Evolutionary conservation across 2,329 filamentous ascomycete genomes (phyloP).

Genomic region (Penicillium corylophilum): DNA sequence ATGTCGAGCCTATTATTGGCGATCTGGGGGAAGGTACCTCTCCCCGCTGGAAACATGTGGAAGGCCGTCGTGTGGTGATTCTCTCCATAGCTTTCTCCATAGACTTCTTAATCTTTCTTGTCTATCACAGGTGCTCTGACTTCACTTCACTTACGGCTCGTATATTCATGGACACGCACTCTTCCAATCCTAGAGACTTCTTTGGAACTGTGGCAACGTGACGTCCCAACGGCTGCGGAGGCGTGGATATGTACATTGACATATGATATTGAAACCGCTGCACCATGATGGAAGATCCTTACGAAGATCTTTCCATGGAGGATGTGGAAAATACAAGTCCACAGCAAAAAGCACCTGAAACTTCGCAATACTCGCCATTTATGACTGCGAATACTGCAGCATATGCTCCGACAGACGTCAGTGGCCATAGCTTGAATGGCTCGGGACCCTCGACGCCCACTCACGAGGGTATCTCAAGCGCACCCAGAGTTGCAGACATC

Average conservation of each 20-base stretch:
- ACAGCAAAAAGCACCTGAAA: not conserved
- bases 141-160: not conserved
- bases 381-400: not conserved
- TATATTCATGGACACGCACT: not conserved
- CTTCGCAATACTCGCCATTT: not conserved
- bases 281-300: not conserved
- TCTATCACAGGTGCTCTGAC: not conserved
- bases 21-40: slow-evolving; percentile 6
- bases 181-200: not conserved
- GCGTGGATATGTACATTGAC: not conserved
- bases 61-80: slow-evolving; percentile 13
- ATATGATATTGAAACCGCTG: not conserved
- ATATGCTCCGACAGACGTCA: slow-evolving; percentile 5
- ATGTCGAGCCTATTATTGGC: slow-evolving; percentile 1
- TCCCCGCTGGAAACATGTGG: slow-evolving; percentile 26
- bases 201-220: not conserved
- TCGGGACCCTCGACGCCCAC: slow-evolving; percentile 13
- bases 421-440: slow-evolving; percentile 12
- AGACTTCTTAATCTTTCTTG: not conserved
- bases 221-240: not conserved
- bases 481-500: not conserved
- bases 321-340: not conserved
- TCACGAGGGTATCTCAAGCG: slow-evolving; percentile 16
- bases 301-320: slow-evolving; percentile 3
- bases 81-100: too few relatives aligned